Evolutionary conservation across 2,329 filamentous ascomycete genomes (phyloP).

Genomic region (Paraphoma chrysanthemicola): DNA sequence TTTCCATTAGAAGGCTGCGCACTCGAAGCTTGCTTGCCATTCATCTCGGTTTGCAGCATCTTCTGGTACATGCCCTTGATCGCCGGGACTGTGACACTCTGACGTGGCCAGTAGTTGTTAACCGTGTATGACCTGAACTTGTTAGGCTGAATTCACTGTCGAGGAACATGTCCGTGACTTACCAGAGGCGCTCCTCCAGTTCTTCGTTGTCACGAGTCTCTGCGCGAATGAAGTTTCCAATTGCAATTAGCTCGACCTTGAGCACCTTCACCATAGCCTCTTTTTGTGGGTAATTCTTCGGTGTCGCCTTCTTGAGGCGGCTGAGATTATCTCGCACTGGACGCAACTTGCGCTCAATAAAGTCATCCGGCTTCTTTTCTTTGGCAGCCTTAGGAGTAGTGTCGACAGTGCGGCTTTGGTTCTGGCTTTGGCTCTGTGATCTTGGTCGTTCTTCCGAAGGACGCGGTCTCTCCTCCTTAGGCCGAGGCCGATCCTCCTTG

Average conservation of each 20-base stretch:
- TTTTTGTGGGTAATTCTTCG: slow-evolving; percentile 67
- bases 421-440: slow-evolving; percentile 55
- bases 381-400: slow-evolving; percentile 32
- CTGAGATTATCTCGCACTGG: slow-evolving; percentile 68
- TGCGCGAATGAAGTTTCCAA: slow-evolving; percentile 68
- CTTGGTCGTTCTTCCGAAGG: slow-evolving; percentile 53
- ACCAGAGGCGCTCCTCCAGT: slow-evolving; percentile 62
- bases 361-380: slow-evolving; percentile 52
- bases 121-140: slow-evolving; percentile 46
- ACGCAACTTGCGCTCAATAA: slow-evolving; percentile 61
- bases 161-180: slow-evolving; percentile 26
- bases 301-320: slow-evolving; percentile 66
- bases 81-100: slow-evolving; percentile 35
- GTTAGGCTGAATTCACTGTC: neutral
- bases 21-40: slow-evolving; percentile 29
- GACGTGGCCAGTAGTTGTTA: slow-evolving; percentile 48
- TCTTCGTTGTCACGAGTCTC: slow-evolving; percentile 52
- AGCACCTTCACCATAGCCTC: slow-evolving; percentile 68
- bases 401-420: slow-evolving; percentile 38
- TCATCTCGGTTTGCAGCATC: slow-evolving; percentile 42
- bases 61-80: slow-evolving; percentile 49
- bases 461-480: slow-evolving; percentile 30
- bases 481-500: slow-evolving; percentile 23
- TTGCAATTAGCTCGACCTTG: slow-evolving; percentile 66
- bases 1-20: slow-evolving; percentile 28